Percentiles rank a stretch among this genome's conserved stretches.
Evolutionary conservation across 2,329 filamentous ascomycete genomes (phyloP).

Genomic region (Kalaharituber pfeilii): DNA sequence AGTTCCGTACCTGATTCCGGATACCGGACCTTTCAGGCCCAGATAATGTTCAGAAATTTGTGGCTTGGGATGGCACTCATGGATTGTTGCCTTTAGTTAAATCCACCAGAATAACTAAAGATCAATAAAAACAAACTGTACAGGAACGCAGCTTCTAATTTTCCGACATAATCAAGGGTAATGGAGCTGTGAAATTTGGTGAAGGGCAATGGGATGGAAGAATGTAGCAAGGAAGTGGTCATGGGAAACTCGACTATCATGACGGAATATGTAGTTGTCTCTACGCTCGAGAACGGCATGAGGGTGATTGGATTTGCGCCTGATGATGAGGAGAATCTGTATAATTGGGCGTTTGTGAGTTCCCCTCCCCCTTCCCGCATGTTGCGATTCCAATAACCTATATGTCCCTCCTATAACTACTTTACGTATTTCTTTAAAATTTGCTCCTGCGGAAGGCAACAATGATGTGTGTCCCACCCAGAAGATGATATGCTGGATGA

Average conservation of each 20-base stretch:
- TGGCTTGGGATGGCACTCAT: constrained; percentile 16
- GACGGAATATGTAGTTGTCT: too few relatives aligned
- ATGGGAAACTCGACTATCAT: too few relatives aligned
- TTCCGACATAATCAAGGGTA: too few relatives aligned
- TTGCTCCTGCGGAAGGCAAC: background rate
- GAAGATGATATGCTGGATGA: constrained; percentile 15
- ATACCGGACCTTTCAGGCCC: constrained; percentile 12
- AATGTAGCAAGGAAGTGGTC: too few relatives aligned
- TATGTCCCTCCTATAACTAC: background rate
- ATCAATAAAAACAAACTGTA: constrained; percentile 12
- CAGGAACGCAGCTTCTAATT: too few relatives aligned
- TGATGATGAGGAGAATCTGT: constrained; percentile 15
- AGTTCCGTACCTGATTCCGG: constrained; percentile 64
- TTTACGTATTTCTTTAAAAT: background rate
- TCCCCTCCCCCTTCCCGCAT: background rate
- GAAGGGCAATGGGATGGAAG: too few relatives aligned
- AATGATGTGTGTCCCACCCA: constrained; percentile 2
- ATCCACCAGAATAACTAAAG: constrained; percentile 12
- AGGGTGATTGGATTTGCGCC: constrained; percentile 12
- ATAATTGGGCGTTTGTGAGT: constrained; percentile 18
- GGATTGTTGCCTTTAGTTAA: constrained; percentile 15
- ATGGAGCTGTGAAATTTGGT: too few relatives aligned
- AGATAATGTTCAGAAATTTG: constrained; percentile 12
- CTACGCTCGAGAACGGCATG: background rate
- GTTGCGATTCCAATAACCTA: background rate